Evolutionary conservation across 257 asterid species (phyloP), one percentile per base, ranked within the genome.

Genomic region (Solanum pinnatisectum): DNA sequence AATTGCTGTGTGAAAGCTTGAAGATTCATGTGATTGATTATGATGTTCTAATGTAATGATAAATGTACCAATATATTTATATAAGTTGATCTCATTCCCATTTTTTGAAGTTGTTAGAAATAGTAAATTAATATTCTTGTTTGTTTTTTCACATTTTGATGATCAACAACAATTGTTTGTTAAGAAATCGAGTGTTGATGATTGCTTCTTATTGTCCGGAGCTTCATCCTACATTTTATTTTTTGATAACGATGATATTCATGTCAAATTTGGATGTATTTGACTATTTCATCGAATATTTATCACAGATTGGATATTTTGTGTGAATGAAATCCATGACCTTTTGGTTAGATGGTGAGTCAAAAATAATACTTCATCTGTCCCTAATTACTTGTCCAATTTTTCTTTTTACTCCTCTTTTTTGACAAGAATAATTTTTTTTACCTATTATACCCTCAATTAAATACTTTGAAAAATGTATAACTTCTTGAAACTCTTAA

Each of bases 1-100:
- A 96, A 94, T 90, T 96, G 99, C 84, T 96, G 97, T 18, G 98
- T 88, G 74, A 96, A 94, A 90, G 97, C 98, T 23, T 96, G 92
- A 79, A 94, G 52, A 11, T 49, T 23, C 68, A 60, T 59, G 40
- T 44, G 77, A 79, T 76, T 23, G 5, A 32, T 13, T 83, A 13
- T 68, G 86, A 36, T 60, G 82, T 44, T 79, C 25, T 16, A 49
- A 4, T 79, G 40, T 79, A 79, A 27, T 46, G 85, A 44, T 44
- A 36, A 44, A 79, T 79, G 18, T 16, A 79, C 18, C 67, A 44
- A 68, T 68, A 67, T 67, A 68, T 30, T 5, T 63, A 63, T 23
- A 68, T 6, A 68, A 78, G n/a, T 44, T 78, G 37, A 40, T n/a
- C 13, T 77, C 32, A 23, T 40, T 77, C 6, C 59, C 35, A 4